Base-by-base conservation (phyloP, 192 early-diverging fungal genomes). In the Linderina pennispora region DNA sequence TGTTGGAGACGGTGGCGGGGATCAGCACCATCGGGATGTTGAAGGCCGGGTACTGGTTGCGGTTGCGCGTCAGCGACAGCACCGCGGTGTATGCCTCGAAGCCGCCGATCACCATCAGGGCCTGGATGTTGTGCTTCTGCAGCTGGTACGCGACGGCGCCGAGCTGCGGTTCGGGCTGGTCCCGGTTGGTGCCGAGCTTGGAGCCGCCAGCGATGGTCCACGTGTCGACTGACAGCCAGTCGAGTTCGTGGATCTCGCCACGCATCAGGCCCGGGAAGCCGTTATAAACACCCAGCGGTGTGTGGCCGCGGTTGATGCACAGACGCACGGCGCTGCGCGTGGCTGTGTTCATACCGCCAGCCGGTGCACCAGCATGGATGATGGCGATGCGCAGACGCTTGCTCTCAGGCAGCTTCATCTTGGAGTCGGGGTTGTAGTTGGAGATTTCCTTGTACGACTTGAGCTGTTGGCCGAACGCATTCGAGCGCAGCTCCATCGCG, bases 301-400 rank as follows among this genome's bases (percentile, higher is more conserved):
- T 80, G 53, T 96, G 92, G 0, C 95, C 95, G 43, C 85, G 84
- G 70, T 90, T 90, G 32, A 90, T 73, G 26, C 86, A 86, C 24
- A 87, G 79, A 15, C 91, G 83, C 23, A 86, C 92, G 1, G 84
- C 86, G 11, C 83, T 82, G 22, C 93, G 82, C 2, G 92, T 94
- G 2, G 95, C 95, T 24, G 93, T 83, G 67, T 96, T 98, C 92
- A 96, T 95, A 26, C 95, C 95, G 36, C 91, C 92, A 11, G 95
- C 95, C 15, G 95, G 95, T 15, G 95, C 95, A 38, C 95, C 95
- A 14, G 88, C 80, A 50, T 96, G 92, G 28, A 94, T 68, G 49
- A 98, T 93, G 42, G 82, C 95, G 26, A 98, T 84, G 33, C 92
- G 82, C 24, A 98, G 60, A 7, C 77, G 61, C 55, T 81, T 53